Base-by-base conservation (phyloP, 768 basidiomycete genomes). In the Butyriboletus loyo region DNA sequence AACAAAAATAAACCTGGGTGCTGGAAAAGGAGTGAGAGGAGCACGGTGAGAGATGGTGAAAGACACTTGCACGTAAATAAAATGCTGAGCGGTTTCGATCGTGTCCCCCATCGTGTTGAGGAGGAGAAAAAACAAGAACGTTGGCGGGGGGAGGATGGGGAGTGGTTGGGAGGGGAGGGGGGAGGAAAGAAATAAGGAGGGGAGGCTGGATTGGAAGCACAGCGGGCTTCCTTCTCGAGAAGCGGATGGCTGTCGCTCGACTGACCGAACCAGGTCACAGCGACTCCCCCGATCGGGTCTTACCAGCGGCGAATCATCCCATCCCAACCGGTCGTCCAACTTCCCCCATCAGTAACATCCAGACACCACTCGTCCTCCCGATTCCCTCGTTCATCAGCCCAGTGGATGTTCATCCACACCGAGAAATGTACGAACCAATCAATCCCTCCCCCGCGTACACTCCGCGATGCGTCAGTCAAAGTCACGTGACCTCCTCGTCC, bases 1-100 rank as follows among this genome's bases (percentile, higher is more conserved):
- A 86, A 76, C 87, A 90, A 71, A 91, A 90, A 75, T 89, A 88
- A 68, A 89, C 80, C 73, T 91, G 88, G 34, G 78, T 77, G 46
- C 77, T 78, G 48, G 25, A 43, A 50, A 36, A 10, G 35, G 30
- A 40, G 50, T 69, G 43, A 61, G 66, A 19, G 35, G 41, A 30
- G 39, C 13, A 13, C 36, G 9, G 27, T 39, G 39, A 28, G 31
- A 46, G 34, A 32, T 2, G 19, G 25, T 41, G 40, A 24, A 37
- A 54, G 40, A 25, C 14, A 73, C 78, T 50, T 65, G 76, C 78
- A 88, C 83, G 72, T 85, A 88, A 70, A 90, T 87, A 68, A 89
- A 89, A 67, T 87, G 79, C 60, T 85, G 79, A 53, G 86, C 84
- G 37, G 82, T 82, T 58, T 77, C 76, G 51, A 77, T 69, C 43